Evolutionary conservation across 2,329 filamentous ascomycete genomes (phyloP).

Genomic region (Aspergillus glaucus): DNA sequence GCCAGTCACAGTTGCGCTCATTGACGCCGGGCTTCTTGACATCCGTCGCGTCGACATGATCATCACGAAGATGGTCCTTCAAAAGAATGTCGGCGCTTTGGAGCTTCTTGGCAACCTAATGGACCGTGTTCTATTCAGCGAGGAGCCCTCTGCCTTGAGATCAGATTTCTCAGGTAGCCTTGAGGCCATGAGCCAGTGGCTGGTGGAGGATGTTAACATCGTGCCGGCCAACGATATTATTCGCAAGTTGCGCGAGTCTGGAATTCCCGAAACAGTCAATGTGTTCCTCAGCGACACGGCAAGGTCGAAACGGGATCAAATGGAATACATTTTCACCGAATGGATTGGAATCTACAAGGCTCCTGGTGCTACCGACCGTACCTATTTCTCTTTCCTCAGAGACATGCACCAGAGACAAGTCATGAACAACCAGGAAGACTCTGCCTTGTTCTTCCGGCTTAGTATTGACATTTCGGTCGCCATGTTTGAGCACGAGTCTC

Average conservation of each 20-base stretch:
- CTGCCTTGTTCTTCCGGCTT: conserved; percentile 70
- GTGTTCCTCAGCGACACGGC: conserved; percentile 52
- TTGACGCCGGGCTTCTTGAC: conserved; percentile 56
- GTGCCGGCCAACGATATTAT: conserved; percentile 65
- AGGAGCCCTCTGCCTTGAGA: conserved; percentile 69
- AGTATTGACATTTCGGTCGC: conserved; percentile 74
- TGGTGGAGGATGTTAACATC: conserved; percentile 64
- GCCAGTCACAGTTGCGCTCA: conserved; percentile 54
- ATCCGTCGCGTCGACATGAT: conserved; percentile 62
- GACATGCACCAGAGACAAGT: conserved; percentile 72
- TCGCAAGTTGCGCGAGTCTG: conserved; percentile 52
- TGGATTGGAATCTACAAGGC: conserved; percentile 82
- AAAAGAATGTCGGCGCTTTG: conserved; percentile 65
- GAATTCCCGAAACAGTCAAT: conserved; percentile 50
- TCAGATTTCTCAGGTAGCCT: conserved; percentile 81
- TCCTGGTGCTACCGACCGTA: conserved; percentile 66
- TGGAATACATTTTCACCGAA: conserved; percentile 93
- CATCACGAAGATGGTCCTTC: conserved; percentile 64
- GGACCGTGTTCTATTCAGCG: conserved; percentile 70
- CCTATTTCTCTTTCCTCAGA: conserved; percentile 68
- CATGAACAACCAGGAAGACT: conserved; percentile 67
- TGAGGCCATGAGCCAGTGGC: conserved; percentile 74
- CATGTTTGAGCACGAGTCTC: conserved; percentile 66
- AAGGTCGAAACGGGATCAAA: conserved; percentile 65
- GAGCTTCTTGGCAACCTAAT: conserved; percentile 75